Conservation (phyloP, 768 basidiomycete species). For the Tricholoma flavovirens region DNA sequence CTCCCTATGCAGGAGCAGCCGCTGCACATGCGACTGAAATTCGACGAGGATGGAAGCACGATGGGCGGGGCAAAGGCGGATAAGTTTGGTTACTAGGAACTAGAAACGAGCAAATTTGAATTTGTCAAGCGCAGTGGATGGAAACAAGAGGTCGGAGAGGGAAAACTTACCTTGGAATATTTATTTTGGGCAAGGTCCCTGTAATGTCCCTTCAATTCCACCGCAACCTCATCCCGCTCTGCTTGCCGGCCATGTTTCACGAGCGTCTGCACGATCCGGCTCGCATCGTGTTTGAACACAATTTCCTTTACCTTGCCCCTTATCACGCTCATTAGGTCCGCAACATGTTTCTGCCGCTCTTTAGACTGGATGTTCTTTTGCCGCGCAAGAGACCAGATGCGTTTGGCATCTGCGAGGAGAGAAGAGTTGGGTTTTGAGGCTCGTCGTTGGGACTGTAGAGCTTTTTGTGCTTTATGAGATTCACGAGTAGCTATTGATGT, state of each 20-base stretch:
- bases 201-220: conserved; percentile 78
- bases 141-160: too few relatives aligned
- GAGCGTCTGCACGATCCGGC: conserved; percentile 74
- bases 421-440: conserved; percentile 75
- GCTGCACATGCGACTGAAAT: conserved; percentile 70
- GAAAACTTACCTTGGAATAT: conserved; percentile 75
- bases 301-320: conserved; percentile 82
- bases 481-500: conserved; percentile 49
- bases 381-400: conserved; percentile 69
- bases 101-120: conserved; percentile 18
- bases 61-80: conserved; percentile 68
- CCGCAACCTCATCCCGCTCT: conserved; percentile 76
- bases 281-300: conserved; percentile 88
- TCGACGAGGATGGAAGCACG: conserved; percentile 73
- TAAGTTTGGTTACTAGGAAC: conserved; percentile 80
- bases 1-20: conserved; percentile 78
- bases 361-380: conserved; percentile 63
- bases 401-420: conserved; percentile 66
- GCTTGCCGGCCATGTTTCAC: conserved; percentile 75
- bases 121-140: background rate
- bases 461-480: conserved; percentile 67
- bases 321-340: conserved; percentile 68
- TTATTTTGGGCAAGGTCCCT: conserved; percentile 76
- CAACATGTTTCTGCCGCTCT: conserved; percentile 71
- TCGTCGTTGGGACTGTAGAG: conserved; percentile 59